Conservation (phyloP, 2,329 filamentous ascomycete genomes). For the Fusarium avenaceum region DNA sequence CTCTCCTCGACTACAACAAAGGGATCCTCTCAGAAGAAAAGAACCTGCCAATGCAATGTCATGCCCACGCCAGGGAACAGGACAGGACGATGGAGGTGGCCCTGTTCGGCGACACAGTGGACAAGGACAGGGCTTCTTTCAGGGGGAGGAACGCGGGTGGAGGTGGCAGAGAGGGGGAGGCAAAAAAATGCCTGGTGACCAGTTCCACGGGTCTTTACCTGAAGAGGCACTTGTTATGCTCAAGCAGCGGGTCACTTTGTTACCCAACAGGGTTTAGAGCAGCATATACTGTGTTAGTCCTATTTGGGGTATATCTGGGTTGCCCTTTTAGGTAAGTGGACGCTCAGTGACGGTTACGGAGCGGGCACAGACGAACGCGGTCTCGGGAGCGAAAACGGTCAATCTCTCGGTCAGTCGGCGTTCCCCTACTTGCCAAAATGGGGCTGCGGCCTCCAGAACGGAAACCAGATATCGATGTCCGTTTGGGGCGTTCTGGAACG, state of each 20-base stretch:
- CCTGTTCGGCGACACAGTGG: conserved; percentile 43
- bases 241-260: conserved; percentile 23
- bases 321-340: conserved; percentile 27
- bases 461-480: conserved; percentile 23
- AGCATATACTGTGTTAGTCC: not conserved
- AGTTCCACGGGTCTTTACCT: conserved; percentile 43
- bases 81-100: conserved; percentile 22
- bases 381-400: conserved; percentile 40
- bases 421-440: conserved; percentile 27
- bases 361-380: conserved; percentile 29
- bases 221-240: conserved; percentile 47
- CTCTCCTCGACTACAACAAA: conserved; percentile 12
- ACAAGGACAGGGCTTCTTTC: conserved; percentile 47
- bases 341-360: conserved; percentile 26
- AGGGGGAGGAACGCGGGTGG: conserved; percentile 48
- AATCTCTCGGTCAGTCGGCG: conserved; percentile 28
- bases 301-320: conserved; percentile 15
- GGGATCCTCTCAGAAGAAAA: conserved; percentile 16
- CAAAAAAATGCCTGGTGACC: conserved; percentile 50
- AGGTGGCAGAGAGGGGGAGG: conserved; percentile 49
- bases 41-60: conserved; percentile 37
- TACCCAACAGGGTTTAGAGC: conserved; percentile 30
- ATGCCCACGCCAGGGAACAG: conserved; percentile 16
- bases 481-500: conserved; percentile 46
- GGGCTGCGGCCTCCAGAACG: conserved; percentile 18